phyloP scores from a whole-genome alignment of 495 filamentous ascomycete genomes.

The Aspergillus diversus region DNA sequence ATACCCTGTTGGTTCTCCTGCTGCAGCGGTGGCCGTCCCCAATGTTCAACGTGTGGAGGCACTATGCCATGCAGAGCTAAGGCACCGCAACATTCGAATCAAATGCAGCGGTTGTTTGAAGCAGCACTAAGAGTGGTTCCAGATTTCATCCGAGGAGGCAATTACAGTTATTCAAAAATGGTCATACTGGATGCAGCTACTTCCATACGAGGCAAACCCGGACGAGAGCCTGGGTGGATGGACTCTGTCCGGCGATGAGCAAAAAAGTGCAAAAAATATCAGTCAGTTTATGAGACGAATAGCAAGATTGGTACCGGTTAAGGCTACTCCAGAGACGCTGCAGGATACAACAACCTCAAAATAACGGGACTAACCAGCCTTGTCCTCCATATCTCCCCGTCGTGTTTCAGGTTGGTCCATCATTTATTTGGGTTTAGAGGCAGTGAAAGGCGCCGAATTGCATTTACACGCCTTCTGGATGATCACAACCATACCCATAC shows the following conservation, averaged over 20 bases:
- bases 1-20: slow-evolving; percentile 5
- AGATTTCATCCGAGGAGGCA: slow-evolving; percentile 13
- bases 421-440: background rate
- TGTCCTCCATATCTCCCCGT: background rate
- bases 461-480: too few species aligned
- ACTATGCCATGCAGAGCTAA: slow-evolving; percentile 19
- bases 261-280: background rate
- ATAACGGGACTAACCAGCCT: background rate
- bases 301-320: background rate
- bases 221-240: background rate
- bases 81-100: slow-evolving; percentile 6
- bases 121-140: slow-evolving; percentile 15
- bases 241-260: background rate
- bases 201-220: slow-evolving; percentile 10
- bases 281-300: background rate
- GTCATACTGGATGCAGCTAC: slow-evolving; percentile 17
- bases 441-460: too few species aligned
- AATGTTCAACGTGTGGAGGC: slow-evolving; percentile 12
- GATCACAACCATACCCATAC: too few species aligned
- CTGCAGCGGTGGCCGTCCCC: background rate
- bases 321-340: background rate
- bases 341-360: background rate
- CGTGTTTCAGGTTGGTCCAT: background rate
- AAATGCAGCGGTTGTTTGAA: slow-evolving; percentile 17
- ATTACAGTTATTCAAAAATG: slow-evolving; percentile 16